These are phyloP conservation scores for Penicillium steckii DNA, from an alignment of 495 filamentous ascomycete genomes.

Conservation along the genomic window DNA sequence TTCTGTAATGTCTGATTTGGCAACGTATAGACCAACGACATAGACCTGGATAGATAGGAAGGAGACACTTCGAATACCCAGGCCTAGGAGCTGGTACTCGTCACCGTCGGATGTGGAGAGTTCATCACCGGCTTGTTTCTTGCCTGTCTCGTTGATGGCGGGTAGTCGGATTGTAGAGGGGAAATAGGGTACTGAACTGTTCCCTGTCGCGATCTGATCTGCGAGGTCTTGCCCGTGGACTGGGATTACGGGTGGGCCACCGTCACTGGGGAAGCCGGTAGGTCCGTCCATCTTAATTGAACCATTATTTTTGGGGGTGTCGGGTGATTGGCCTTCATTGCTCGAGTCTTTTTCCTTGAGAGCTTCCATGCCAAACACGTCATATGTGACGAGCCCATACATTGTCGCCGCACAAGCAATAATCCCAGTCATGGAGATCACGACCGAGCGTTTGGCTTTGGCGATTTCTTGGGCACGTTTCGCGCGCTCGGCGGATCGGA, in stretches of 20 bases:
- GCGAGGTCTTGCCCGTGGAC: constrained; percentile 54
- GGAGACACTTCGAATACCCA: constrained; percentile 84
- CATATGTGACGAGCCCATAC: constrained; percentile 40
- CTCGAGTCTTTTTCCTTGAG: constrained; percentile 8
- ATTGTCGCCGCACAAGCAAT: constrained; percentile 33
- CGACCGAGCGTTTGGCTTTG: constrained; percentile 28
- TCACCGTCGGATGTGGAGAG: constrained; percentile 36
- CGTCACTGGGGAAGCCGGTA: constrained; percentile 31
- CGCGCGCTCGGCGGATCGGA: constrained; percentile 22
- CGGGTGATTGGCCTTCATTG: neutral
- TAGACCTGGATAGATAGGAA: constrained; percentile 93
- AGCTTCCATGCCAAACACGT: constrained; percentile 37
- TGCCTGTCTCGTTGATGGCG: constrained; percentile 32
- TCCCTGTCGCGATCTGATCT: constrained; percentile 77
- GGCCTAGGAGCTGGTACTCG: constrained; percentile 83
- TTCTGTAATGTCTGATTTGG: constrained; percentile 66
- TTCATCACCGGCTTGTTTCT: constrained; percentile 40
- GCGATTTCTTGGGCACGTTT: constrained; percentile 23
- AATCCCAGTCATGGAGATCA: constrained; percentile 37
- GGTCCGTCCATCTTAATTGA: constrained; percentile 42
- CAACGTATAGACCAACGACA: constrained; percentile 87
- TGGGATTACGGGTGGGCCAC: constrained; percentile 37
- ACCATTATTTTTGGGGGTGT: constrained; percentile 5
- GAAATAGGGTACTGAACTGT: constrained; percentile 77
- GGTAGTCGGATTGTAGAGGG: constrained; percentile 69